Conservation (phyloP, 2,329 filamentous ascomycete genomes). For the Corinectria fuckeliana region DNA sequence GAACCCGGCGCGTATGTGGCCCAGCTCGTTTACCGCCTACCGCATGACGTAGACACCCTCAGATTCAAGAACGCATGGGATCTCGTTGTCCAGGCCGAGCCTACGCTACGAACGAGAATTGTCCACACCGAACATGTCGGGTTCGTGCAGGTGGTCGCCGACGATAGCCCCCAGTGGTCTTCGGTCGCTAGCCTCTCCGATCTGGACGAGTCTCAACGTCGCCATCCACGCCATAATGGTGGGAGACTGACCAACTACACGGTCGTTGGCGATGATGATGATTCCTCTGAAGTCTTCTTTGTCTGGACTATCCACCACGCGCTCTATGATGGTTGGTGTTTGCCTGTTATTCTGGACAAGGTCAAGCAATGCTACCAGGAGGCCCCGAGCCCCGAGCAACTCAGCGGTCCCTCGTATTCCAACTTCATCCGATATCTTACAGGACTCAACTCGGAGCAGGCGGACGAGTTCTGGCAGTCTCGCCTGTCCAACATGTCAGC, state of each 20-base stretch:
- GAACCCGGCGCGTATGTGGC: constrained; percentile 30
- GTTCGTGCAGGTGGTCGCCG: constrained; percentile 23
- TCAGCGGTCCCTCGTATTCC: constrained; percentile 16
- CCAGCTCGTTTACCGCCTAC: constrained; percentile 26
- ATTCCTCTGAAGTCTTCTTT: not conserved
- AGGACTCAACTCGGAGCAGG: constrained; percentile 2
- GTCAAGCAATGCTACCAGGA: constrained; percentile 26
- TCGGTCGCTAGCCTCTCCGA: not conserved
- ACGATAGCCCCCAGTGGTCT: constrained; percentile 22
- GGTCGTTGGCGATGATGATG: not conserved
- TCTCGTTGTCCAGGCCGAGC: constrained; percentile 12
- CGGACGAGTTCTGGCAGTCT: constrained; percentile 25
- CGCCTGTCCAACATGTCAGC: constrained; percentile 18
- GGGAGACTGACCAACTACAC: constrained; percentile 15
- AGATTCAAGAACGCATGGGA: constrained; percentile 28
- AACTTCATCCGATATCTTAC: constrained; percentile 23
- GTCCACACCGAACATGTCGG: constrained; percentile 25
- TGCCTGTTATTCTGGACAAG: constrained; percentile 31
- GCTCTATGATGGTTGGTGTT: constrained; percentile 39
- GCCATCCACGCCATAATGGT: constrained; percentile 21
- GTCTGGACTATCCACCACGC: constrained; percentile 39
- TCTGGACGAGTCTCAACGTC: constrained; percentile 1
- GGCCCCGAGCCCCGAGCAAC: fast-evolving
- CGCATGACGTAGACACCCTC: not conserved
- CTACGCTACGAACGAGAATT: constrained; percentile 28